Base-by-base conservation (phyloP, 2,329 filamentous ascomycete genomes). In the Paraphoma sp. region DNA sequence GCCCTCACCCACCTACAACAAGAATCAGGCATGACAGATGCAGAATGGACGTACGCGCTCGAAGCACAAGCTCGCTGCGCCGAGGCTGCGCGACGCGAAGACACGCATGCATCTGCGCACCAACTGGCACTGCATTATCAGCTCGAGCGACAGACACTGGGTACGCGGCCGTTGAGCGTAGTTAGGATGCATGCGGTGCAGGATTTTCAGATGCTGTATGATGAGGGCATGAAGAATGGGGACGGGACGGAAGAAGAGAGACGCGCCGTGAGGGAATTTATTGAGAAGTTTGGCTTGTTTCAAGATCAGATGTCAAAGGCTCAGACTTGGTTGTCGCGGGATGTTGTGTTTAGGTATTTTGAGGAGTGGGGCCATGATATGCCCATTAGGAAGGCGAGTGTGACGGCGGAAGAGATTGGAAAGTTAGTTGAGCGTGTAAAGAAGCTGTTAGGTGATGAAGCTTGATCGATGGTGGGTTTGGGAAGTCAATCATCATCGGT, bases 391-490 rank as follows among this genome's bases (percentile, higher is more conserved):
- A 45, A 36, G 14, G 46, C 47, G 12, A 51, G 4, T 10, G 5
- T 55, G 29, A 31, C 56, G 17, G 54, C n/a, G 3, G 31, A 45
- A 30, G 43, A 57, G 36, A 51, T 56, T 1, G 47, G 41, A 30
- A 41, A 16, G 14, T 45, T 57, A 12, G 6, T 3, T 76, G 78
- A 43, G 77, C 38, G 17, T 9, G 8, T 49, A 11, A 41, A 48
- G 46, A 31, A 49, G 23, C 23, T 23, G 23, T 23, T 23, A 23
- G 23, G 23, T 23, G 23, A 23, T 23, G 23, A 23, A 23, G 23
- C 23, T 23, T 23, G 23, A 23, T 23, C 5, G 23, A 23, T 23
- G 23, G 23, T 23, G 23, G 23, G 5, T 23, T 23, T 5, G 23
- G 23, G 23, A 23, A 23, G 23, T 23, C 23, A 23, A 23, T 5